Conservation (phyloP, 176 grass and related monocot genomes). For the Hsuehochloa calcarea region DNA sequence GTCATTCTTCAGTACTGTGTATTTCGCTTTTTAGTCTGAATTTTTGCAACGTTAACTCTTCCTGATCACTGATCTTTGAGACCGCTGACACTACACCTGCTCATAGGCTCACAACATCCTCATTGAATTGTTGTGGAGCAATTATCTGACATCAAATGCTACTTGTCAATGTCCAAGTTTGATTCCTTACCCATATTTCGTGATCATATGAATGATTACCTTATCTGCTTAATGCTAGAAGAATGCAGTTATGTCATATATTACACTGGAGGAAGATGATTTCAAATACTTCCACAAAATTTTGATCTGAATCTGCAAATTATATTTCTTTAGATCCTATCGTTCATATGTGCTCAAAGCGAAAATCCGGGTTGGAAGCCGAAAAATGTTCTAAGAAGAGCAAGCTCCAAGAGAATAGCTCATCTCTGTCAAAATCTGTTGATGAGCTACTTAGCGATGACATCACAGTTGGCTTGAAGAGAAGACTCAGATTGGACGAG, state of each 20-base stretch:
- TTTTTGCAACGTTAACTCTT: not conserved
- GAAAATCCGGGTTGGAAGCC: not conserved
- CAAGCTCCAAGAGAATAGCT: constrained; percentile 11
- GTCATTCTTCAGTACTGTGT: not conserved
- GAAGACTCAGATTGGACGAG: constrained; percentile 64
- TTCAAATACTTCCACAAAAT: not conserved
- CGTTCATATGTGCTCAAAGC: constrained; percentile 16
- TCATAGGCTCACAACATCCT: not conserved
- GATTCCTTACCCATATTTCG: not conserved
- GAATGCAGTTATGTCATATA: not conserved
- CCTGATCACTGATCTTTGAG: not conserved
- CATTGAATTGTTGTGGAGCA: not conserved
- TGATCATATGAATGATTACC: not conserved
- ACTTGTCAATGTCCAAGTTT: not conserved
- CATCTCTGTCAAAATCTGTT: not conserved
- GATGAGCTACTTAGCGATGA: constrained; percentile 39
- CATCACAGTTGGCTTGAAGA: constrained; percentile 53
- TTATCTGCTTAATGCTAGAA: not conserved
- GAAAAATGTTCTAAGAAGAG: constrained; percentile 44
- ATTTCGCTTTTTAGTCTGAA: not conserved
- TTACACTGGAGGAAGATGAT: not conserved
- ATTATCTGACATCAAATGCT: not conserved
- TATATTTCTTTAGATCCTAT: constrained; percentile 4
- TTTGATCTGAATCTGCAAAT: not conserved
- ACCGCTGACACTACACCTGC: not conserved